Base-by-base conservation (phyloP, 768 basidiomycete genomes). In the Tremella yokohamensis region DNA sequence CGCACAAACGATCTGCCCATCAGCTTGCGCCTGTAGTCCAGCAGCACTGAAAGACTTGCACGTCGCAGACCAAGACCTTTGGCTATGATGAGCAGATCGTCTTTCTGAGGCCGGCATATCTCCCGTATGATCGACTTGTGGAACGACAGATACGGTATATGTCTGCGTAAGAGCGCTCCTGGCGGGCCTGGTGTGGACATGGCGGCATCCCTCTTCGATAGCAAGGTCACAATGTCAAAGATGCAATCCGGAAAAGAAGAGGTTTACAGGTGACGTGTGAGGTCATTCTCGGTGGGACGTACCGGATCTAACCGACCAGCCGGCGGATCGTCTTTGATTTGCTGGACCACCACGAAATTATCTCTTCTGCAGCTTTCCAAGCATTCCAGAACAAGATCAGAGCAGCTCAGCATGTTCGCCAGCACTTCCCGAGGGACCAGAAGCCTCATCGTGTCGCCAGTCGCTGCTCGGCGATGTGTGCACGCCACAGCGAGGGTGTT, bases 1-100 rank as follows among this genome's bases (percentile, higher is more conserved):
- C 0, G 86, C 88, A 78, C 89, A 91, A 44, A 91, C 73, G 52
- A 96, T 81, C 57, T 85, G 50, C 0, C 20, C 15, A 25, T 57
- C 44, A 63, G 57, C 52, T 53, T 2, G 6, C n/a, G 4, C 15
- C 18, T 19, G 38, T 15, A 16, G 51, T 1, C 15, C 16, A 3
- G 19, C 9, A 25, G 7, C 15, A 38, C 42, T 42, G 16, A 13
- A 45, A 20, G 24, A 52, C 69, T 57, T 20, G 69, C 72, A 34
- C 75, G 81, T 12, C 93, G 83, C 60, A 98, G 79, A 0, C 96
- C 96, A 1, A 99, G 82, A 0, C 96, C 96, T 29, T 93, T 87
- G 0, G 90, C 93, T 29, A 99, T 79, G 40, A 99, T 70, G 50
- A 82, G 60, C n/a, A 82, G 68, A 52, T 80, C 79, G 54, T 79